Conservation (phyloP, 140 eudicot species). For the Senecio squalidus region DNA sequence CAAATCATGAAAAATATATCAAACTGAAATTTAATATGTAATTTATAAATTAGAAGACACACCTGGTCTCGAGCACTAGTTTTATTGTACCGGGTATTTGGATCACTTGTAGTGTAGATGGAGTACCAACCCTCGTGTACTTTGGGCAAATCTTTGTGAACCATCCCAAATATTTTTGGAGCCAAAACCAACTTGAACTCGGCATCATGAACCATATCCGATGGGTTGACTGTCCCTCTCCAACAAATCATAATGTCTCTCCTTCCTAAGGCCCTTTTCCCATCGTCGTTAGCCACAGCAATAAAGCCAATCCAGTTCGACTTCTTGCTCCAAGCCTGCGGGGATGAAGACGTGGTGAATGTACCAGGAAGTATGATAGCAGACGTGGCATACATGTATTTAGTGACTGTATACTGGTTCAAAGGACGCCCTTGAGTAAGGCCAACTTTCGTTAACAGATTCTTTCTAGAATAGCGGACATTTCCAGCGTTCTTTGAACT, state of each 20-base stretch:
- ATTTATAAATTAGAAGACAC: too few relatives aligned
- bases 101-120: conserved; percentile 53
- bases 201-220: conserved; percentile 55
- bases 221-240: conserved; percentile 54
- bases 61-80: conserved; percentile 66
- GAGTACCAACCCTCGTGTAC: conserved; percentile 56
- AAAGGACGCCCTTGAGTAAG: conserved; percentile 32
- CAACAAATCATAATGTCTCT: conserved; percentile 74
- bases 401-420: conserved; percentile 32
- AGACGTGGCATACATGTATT: conserved; percentile 63
- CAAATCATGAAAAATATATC: background rate
- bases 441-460: conserved; percentile 27
- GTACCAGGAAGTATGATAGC: conserved; percentile 39
- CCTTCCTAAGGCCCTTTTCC: conserved; percentile 54
- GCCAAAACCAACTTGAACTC: conserved; percentile 35
- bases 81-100: conserved; percentile 40
- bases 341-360: conserved; percentile 39
- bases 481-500: conserved; percentile 39
- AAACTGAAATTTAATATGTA: background rate
- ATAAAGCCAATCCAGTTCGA: conserved; percentile 70
- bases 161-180: conserved; percentile 24
- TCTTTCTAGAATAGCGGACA: conserved; percentile 25
- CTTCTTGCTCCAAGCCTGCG: conserved; percentile 59
- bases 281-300: conserved; percentile 64
- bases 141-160: conserved; percentile 16